Base-by-base conservation (phyloP, 1,139 yeast genomes). In the Nadsonia commutata region DNA sequence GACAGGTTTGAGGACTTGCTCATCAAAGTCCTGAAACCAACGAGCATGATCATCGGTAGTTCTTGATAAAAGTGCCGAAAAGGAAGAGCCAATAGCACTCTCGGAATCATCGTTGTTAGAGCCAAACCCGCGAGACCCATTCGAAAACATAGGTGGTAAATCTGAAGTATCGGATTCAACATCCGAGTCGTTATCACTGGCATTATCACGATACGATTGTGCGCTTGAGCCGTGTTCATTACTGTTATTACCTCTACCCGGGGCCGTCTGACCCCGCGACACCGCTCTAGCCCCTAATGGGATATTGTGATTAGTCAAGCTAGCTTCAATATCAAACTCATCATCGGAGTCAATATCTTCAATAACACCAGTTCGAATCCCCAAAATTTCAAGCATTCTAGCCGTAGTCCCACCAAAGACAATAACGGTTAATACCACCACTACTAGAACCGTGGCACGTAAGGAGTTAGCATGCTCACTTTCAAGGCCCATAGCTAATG, bases 321-420 rank as follows among this genome's bases (percentile, higher is more conserved):
- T 71, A 2, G 88, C 84, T 60, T 86, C 96, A 43, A 86, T 82
- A 54, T 88, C 97, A 59, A 90, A 90, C 59, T 90, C 97, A 57
- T 90, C 97, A 60, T 90, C 97, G 38, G 86, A 77, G 38, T 78
- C 90, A 40, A 68, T 68, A 44, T 84, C 95, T 54, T 80, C 90
- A 23, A 83, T 71, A 48, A 90, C 85, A 0, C 98, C 98, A 1
- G 94, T 82, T 51, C 82, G 81, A 51, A 93, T 93, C 40, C 94
- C 94, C 52, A 90, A 68, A 48, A 90, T 84, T 58, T 93, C 98
- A 49, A 93, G 72, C 98, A 93, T 93, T 40, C 95, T 83, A 1
- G 98, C 96, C 0, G 97, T 90, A 1, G 98, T 93, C 40, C 99
- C 98, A 44, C 99, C 99, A 62, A 93, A 93, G 36, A 93, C 73